Evolutionary conservation across 164 flowering plant genomes (phyloP).

Genomic region (Magnolia sinica): DNA sequence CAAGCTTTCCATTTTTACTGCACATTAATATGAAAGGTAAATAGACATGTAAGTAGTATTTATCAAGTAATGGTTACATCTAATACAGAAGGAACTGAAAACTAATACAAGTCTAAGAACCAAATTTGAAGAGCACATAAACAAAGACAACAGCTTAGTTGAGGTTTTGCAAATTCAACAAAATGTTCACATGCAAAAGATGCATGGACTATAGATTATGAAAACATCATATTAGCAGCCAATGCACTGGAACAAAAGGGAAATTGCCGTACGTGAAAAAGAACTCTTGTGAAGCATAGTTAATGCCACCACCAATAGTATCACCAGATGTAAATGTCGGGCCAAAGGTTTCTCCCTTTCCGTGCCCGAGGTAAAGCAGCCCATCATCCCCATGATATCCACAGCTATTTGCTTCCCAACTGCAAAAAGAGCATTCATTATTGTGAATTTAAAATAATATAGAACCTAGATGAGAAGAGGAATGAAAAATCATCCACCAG

Average conservation of each 20-base stretch:
- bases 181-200: not conserved
- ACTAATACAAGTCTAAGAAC: conserved; percentile 1
- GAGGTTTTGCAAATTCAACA: not conserved
- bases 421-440: conserved; percentile 19
- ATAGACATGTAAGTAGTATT: not conserved
- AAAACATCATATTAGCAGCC: not conserved
- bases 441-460: not conserved
- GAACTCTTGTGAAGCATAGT: conserved; percentile 82
- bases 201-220: not conserved
- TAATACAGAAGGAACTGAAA: not conserved
- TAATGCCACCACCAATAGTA: conserved; percentile 93
- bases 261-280: conserved; percentile 85
- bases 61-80: not conserved
- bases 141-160: not conserved
- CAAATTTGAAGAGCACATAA: conserved; percentile 3
- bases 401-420: conserved; percentile 94
- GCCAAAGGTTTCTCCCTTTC: conserved; percentile 83
- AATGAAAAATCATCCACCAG: not conserved
- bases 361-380: conserved; percentile 81
- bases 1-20: conserved; percentile 84
- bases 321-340: conserved; percentile 85
- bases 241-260: conserved; percentile 3
- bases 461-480: not conserved
- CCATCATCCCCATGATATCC: conserved; percentile 99
- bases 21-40: conserved; percentile 5